These are phyloP conservation scores for Trichocladium antarcticum DNA, from an alignment of 495 filamentous ascomycete genomes.

Conservation along the genomic window DNA sequence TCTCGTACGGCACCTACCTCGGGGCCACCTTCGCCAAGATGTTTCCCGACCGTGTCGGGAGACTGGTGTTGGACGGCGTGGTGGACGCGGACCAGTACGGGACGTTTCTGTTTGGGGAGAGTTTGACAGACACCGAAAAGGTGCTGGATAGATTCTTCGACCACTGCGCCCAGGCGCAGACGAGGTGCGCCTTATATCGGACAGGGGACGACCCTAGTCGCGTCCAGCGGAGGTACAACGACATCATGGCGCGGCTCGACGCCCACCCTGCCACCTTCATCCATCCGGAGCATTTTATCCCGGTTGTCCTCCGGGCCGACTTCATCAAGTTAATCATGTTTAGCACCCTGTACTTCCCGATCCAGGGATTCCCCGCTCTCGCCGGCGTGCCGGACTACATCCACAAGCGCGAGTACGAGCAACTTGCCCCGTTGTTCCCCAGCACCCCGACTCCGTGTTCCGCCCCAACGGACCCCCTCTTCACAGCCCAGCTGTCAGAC, in stretches of 20 bases:
- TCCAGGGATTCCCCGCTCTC: constrained; percentile 21
- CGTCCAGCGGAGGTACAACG: constrained; percentile 34
- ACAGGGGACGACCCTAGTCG: constrained; percentile 28
- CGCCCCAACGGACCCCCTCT: constrained; percentile 25
- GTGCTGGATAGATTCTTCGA: constrained; percentile 30
- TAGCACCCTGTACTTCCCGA: constrained; percentile 27
- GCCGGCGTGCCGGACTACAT: constrained; percentile 21
- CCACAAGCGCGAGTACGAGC: constrained; percentile 11
- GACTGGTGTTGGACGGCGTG: constrained; percentile 32
- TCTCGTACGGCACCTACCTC: constrained; percentile 50
- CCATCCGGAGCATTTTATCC: constrained; percentile 22
- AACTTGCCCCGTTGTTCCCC: constrained; percentile 4
- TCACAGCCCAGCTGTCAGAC: constrained; percentile 37
- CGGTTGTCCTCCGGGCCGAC: constrained; percentile 25
- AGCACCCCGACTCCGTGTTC: constrained; percentile 24
- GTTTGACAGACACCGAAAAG: constrained; percentile 33
- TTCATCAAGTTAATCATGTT: constrained; percentile 30
- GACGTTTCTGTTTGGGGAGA: constrained; percentile 23
- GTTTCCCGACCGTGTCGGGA: constrained; percentile 35
- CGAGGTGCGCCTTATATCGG: constrained; percentile 26
- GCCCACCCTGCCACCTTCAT: constrained; percentile 40
- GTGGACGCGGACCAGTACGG: constrained; percentile 33
- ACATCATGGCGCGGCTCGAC: constrained; percentile 31
- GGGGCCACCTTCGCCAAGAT: constrained; percentile 41
- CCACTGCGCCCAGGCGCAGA: constrained; percentile 27